Evolutionary conservation across 805 yeast species (phyloP), one percentile per base, ranked within the genome.

Genomic region (Ogataea nonfermentans): DNA sequence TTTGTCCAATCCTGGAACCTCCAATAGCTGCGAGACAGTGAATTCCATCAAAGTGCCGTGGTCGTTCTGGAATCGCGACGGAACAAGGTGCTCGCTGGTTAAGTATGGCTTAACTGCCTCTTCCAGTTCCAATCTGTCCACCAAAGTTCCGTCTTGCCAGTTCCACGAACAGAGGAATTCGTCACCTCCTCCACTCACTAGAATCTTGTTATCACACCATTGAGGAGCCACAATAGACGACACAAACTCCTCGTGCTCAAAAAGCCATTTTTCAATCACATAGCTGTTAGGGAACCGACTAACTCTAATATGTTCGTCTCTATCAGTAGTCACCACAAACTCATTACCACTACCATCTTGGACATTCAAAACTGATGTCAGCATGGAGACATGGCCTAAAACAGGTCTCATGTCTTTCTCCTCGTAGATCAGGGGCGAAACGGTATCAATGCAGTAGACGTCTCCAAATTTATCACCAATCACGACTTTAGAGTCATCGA

Each of bases 381-480:
- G 73, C 96, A 93, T 88, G 3, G 97, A 90, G 4, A 93, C 98
- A 63, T 93, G 99, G 6, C 99, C 99, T 38, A 91, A 66, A 6
- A 91, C 71, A 2, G 97, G 97, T 26, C 68, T 73, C 30, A 77
- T 59, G 32, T 73, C 76, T 4, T 71, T 70, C 27, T 54, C 60
- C 4, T 59, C 62, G 2, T 65, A 59, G 1, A 72, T 52, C 1
- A 53, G 63, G 3, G 60, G 51, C 10, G 59, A 56, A 15, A 65
- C 65, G 20, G 79, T 63, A 2, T 72, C 65, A 26, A 87, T 67
- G 1, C 73, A 61, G 59, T 86, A 93, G 5, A 89, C 96, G 63
- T 93, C 99, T 33, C 99, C 99, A 58, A 91, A 93, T 66, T 93
- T 93, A 61, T 93, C 99, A 14, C 95, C 96, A 16, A 90, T 74